A percentile compares a stretch with the other conserved stretches of the same genome.
These are phyloP conservation scores for Geotrichum citri-aurantii DNA, from an alignment of 1,139 yeast genomes.

Conservation along the genomic window DNA sequence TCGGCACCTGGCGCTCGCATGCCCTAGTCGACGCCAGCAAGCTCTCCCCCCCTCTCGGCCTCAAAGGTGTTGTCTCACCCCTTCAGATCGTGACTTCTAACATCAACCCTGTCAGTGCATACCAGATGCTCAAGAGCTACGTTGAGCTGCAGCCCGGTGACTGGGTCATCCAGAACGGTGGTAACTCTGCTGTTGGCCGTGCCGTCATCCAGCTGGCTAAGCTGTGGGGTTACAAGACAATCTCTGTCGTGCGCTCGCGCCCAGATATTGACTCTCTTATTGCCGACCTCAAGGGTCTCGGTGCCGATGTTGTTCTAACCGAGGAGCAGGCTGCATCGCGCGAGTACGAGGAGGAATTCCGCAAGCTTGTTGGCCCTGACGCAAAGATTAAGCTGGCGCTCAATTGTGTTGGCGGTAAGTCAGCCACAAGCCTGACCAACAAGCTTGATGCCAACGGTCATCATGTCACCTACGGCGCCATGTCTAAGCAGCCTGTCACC, in stretches of 20 bases:
- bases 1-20: slow-evolving; percentile 95
- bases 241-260: slow-evolving; percentile 84
- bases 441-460: slow-evolving; percentile 68
- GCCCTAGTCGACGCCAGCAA: slow-evolving; percentile 38
- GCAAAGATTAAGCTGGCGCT: slow-evolving; percentile 63
- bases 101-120: slow-evolving; percentile 92
- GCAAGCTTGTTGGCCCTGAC: slow-evolving; percentile 33
- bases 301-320: slow-evolving; percentile 87
- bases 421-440: slow-evolving; percentile 73
- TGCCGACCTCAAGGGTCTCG: slow-evolving; percentile 52
- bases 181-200: slow-evolving; percentile 94
- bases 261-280: slow-evolving; percentile 62
- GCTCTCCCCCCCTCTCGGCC: neutral
- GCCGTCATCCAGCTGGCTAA: slow-evolving; percentile 85
- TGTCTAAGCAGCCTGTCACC: slow-evolving; percentile 91
- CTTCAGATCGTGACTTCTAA: slow-evolving; percentile 15
- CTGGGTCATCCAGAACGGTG: slow-evolving; percentile 96
- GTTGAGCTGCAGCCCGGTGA: slow-evolving; percentile 62
- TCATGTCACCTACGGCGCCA: slow-evolving; percentile 92
- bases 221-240: slow-evolving; percentile 70
- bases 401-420: slow-evolving; percentile 90
- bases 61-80: slow-evolving; percentile 7
- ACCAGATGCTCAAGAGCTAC: slow-evolving; percentile 75
- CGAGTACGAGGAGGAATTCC: slow-evolving; percentile 62
- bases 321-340: slow-evolving; percentile 74